Percentiles rank a stretch among this genome's conserved stretches.
Conservation (phyloP, 768 basidiomycete genomes). For the Lactarius evosmus region DNA sequence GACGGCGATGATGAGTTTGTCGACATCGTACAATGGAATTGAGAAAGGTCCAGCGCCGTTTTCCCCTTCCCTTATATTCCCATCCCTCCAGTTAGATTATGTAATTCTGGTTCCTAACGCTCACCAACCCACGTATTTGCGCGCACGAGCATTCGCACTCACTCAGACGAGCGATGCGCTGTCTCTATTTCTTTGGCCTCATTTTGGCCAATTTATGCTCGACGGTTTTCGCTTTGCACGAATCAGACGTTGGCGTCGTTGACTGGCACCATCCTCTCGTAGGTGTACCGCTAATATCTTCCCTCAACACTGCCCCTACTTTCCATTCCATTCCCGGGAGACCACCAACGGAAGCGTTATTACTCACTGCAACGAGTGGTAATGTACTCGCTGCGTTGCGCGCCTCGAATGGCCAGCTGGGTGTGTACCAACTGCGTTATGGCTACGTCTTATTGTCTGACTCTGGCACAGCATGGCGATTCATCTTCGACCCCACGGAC, state of each 20-base stretch:
- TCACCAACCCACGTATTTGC: background rate
- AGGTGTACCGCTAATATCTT: constrained; percentile 62
- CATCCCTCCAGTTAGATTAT: constrained; percentile 1
- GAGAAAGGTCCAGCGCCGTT: background rate
- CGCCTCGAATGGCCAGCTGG: constrained; percentile 62
- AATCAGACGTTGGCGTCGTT: constrained; percentile 73
- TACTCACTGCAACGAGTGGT: constrained; percentile 63
- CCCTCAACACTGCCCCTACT: constrained; percentile 52
- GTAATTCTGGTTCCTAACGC: background rate
- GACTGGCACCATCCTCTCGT: constrained; percentile 85
- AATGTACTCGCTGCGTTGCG: constrained; percentile 79
- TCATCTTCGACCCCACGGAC: constrained; percentile 69
- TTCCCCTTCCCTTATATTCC: constrained; percentile 9
- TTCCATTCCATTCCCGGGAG: constrained; percentile 44
- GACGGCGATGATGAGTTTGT: constrained; percentile 28
- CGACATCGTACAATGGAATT: constrained; percentile 28
- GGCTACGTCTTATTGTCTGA: background rate
- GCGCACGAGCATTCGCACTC: too few species aligned
- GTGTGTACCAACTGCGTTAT: constrained; percentile 41
- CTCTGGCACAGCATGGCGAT: constrained; percentile 65
- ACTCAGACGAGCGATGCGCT: constrained; percentile 4
- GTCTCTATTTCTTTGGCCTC: constrained; percentile 14
- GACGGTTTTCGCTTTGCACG: constrained; percentile 50
- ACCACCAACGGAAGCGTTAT: constrained; percentile 41
- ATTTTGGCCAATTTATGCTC: constrained; percentile 19